Base-by-base conservation (phyloP, 2,329 filamentous ascomycete genomes). In the Diaporthe velutina region DNA sequence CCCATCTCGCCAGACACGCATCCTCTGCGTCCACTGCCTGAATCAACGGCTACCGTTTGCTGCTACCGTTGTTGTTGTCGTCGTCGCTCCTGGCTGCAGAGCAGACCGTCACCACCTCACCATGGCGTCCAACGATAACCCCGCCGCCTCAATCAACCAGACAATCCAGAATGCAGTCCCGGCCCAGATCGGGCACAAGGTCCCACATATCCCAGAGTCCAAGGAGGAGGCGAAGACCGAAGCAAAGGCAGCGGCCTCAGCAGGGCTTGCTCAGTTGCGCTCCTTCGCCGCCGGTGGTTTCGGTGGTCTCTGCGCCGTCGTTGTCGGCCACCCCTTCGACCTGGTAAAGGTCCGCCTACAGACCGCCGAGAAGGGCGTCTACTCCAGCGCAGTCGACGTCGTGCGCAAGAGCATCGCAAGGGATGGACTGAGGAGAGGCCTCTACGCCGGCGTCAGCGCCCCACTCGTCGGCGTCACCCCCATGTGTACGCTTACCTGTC, bases 371-470 rank as follows among this genome's bases (percentile, higher is more conserved):
- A 93, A 92, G 84, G 97, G 97, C 66, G 94, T 98, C 48, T 99
- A 99, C 86, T 93, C 88, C 48, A 93, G 94, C 60, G 97, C 97
- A 19, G 89, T 98, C 80, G 97, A 99, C 85, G 96, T 98, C 1
- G 95, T 98, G 77, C 89, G 90, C 84, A 98, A 94, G 88, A 96
- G 95, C 48, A 86, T 99, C 76, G 96, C 96, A 38, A 90, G 94
- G 76, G 96, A 98, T 84, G 97, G 97, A 2, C 83, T 98, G 78
- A 80, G 85, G 76, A 86, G 94, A 84, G 97, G 97, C 12, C 84
- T 99, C 76, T 99, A 99, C 84, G 97, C 97, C n/a, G 97, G 97
- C 83, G 96, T 99, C 60, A 97, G 94, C 79, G 97, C 97, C 80
- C 97, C 97, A 58, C 87, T 99, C 77, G 94, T 98, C 13, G 97